Conservation (phyloP, 331 rosid genomes). For the Quercus phellos region DNA sequence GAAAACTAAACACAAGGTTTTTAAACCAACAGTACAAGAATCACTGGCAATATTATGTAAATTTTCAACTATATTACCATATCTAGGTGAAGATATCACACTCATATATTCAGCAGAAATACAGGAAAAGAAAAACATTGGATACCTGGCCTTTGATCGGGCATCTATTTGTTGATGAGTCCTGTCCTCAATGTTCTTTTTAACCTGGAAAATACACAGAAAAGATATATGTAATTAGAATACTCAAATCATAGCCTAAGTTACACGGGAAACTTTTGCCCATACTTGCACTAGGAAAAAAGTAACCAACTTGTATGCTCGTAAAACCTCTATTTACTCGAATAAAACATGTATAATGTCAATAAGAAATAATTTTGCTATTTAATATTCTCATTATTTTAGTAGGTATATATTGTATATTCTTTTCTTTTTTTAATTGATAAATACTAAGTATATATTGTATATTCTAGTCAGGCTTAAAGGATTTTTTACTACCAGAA, state of each 20-base stretch:
- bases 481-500: not conserved
- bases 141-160: conserved; percentile 84
- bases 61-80: not conserved
- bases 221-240: conserved; percentile 7
- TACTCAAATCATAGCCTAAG: not conserved
- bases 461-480: not conserved
- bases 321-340: not conserved
- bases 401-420: not conserved
- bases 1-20: not conserved
- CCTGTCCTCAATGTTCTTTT: conserved; percentile 51
- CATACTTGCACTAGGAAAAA: not conserved
- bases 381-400: not conserved
- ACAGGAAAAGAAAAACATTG: conserved; percentile 1
- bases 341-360: not conserved
- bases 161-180: conserved; percentile 82
- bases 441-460: not conserved
- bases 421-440: not conserved
- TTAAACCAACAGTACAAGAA: not conserved
- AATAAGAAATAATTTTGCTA: not conserved
- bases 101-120: conserved; percentile 1
- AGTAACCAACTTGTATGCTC: conserved; percentile 1
- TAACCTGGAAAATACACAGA: conserved; percentile 44
- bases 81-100: conserved; percentile 1
- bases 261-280: conserved; percentile 8
- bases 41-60: not conserved